A percentile compares a stretch with the other conserved stretches of the same genome.
These are phyloP conservation scores for Fusarium duplospermum DNA, from an alignment of 2,329 filamentous ascomycete species.

Conservation along the genomic window DNA sequence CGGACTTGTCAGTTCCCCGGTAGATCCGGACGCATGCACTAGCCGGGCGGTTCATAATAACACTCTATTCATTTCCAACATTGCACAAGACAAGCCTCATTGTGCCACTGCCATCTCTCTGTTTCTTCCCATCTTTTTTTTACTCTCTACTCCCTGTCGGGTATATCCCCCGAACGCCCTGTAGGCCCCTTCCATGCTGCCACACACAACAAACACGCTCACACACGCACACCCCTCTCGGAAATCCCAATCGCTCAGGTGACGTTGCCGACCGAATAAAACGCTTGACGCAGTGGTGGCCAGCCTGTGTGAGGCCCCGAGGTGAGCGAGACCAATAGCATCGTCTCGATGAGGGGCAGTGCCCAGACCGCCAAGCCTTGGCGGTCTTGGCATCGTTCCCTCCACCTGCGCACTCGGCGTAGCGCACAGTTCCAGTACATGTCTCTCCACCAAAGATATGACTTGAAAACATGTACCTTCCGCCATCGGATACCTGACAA, in stretches of 20 bases:
- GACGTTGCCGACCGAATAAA: constrained; percentile 44
- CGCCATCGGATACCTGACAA: constrained; percentile 30
- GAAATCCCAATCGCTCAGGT: constrained; percentile 42
- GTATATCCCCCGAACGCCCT: background rate
- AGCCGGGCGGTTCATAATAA: background rate
- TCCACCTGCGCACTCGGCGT: constrained; percentile 43
- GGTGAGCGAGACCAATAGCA: constrained; percentile 47
- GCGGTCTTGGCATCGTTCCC: constrained; percentile 50
- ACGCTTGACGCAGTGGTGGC: constrained; percentile 46
- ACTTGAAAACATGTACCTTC: background rate
- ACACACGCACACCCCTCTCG: background rate
- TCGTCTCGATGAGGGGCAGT: constrained; percentile 46
- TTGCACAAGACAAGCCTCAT: background rate
- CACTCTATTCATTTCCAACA: background rate
- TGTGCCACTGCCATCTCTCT: background rate
- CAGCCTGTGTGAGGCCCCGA: constrained; percentile 45
- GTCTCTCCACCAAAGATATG: fast-evolving
- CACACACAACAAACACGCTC: background rate
- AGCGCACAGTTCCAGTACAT: constrained; percentile 32
- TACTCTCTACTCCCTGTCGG: background rate
- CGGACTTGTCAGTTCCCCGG: constrained; percentile 25
- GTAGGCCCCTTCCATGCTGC: background rate
- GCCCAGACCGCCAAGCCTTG: constrained; percentile 56
- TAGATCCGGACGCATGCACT: constrained; percentile 15
- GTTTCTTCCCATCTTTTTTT: background rate